Percentiles rank a stretch among this genome's conserved stretches.
These are phyloP conservation scores for Epithemia pelagica DNA, from an alignment of 108 stramenopile genomes.

Conservation along the genomic window DNA sequence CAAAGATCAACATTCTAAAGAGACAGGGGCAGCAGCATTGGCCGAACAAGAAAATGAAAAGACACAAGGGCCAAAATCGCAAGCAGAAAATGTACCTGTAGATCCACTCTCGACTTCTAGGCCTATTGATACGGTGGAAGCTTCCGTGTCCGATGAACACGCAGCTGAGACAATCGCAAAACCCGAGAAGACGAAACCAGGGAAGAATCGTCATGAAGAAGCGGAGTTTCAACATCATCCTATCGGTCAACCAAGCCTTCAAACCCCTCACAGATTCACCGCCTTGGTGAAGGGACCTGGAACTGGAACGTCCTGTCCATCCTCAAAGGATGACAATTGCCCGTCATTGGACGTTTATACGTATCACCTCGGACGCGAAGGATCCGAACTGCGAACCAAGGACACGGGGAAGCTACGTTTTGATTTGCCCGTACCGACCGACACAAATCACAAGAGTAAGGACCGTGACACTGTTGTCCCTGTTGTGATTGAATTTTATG, in stretches of 20 bases:
- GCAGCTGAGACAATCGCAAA: neutral
- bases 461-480: constrained; percentile 26
- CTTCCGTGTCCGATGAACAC: neutral
- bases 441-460: constrained; percentile 54
- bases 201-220: neutral
- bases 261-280: neutral
- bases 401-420: constrained; percentile 53
- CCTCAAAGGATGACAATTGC: no score
- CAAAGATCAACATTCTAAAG: neutral
- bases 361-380: constrained; percentile 72
- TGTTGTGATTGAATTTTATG: constrained; percentile 50
- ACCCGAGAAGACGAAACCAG: no score
- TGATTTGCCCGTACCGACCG: constrained; percentile 35
- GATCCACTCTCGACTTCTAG: no score
- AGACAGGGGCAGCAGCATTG: neutral
- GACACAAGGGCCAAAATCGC: neutral
- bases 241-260: neutral
- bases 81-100: no score
- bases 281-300: neutral
- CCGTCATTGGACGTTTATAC: constrained; percentile 60
- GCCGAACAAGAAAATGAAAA: neutral
- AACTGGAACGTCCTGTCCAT: neutral
- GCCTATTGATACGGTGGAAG: no score
- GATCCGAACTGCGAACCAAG: constrained; percentile 54
- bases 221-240: neutral